Evolutionary conservation across 805 yeast genomes (phyloP), one percentile per base, ranked within the genome.

Genomic region (Candida nonsorbophila): DNA sequence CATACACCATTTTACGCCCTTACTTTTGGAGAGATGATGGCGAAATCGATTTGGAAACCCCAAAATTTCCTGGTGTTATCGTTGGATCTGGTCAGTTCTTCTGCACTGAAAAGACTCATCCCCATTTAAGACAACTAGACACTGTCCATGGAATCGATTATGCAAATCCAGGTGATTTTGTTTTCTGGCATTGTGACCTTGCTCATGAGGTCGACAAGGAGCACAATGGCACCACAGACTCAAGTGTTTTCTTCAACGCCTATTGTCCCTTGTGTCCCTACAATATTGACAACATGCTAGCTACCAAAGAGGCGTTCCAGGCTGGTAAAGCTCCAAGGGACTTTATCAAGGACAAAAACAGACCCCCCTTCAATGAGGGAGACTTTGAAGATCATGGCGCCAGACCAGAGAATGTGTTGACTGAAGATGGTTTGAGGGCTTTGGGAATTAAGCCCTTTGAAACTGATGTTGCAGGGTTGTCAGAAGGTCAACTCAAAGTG

Each of bases 181-280:
- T 67, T 1, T 54, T 57, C 29, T 66, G 71, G 71, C 72, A 67
- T 32, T 51, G 60, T 30, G 72, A 65, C 36, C 29, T 52, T 15
- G 50, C 56, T 10, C 72, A 67, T 37, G 58, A 58, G 8, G 69
- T 67, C 15, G 71, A 67, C 29, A 35, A 45, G 12, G 50, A 40
- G 4, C 67, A 60, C 34, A 32, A 30, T 5, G 69, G 69, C 5
- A 20, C 20, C 3, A 19, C 29, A 6, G 62, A 60, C 34, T 60
- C 72, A 4, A 46, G 60, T 6, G 72, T 65, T 5, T 36, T 63
- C 34, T 67, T 53, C 37, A 49, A 53, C 30, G 62, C 67, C 2
- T 49, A 55, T 2, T 45, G 49, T 10, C 71, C 72, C 1, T 39
- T 62, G 30, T 37, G 47, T 25, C 41, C 38, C 3, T 32, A 38